phyloP scores from a whole-genome alignment of 2,329 filamentous ascomycete genomes.

The Botryosphaeria dothidea region DNA sequence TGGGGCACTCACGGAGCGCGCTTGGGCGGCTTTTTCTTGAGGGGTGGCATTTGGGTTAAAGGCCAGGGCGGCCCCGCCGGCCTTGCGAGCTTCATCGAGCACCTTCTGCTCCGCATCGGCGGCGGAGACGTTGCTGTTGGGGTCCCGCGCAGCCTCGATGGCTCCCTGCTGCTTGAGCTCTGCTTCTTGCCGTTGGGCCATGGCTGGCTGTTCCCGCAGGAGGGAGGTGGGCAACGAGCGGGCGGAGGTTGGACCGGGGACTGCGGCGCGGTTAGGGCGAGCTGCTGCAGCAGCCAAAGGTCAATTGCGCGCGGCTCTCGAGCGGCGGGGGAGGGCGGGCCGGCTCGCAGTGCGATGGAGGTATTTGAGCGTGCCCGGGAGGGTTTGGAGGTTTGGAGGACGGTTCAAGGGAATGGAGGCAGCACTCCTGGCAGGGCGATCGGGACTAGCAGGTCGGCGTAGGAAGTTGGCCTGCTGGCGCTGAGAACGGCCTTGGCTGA shows the following conservation, averaged over 20 bases:
- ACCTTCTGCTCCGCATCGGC: constrained; percentile 73
- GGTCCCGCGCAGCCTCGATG: constrained; percentile 73
- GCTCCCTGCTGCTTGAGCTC: constrained; percentile 83
- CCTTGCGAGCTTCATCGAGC: constrained; percentile 74
- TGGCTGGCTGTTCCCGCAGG: constrained; percentile 15
- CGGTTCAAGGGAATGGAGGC: background rate
- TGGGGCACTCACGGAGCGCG: constrained; percentile 65
- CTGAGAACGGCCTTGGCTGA: constrained; percentile 10
- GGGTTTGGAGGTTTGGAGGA: background rate
- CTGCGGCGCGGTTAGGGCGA: constrained; percentile 2
- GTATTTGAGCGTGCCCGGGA: background rate
- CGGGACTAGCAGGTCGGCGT: background rate
- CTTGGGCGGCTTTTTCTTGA: constrained; percentile 81
- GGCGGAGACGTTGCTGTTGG: constrained; percentile 66
- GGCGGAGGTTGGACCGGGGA: constrained; percentile 1
- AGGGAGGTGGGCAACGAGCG: constrained; percentile 3
- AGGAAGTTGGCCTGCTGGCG: constrained; percentile 12
- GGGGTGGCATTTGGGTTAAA: constrained; percentile 85
- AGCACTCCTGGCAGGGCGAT: background rate
- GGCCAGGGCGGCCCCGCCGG: constrained; percentile 75
- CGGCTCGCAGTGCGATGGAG: background rate
- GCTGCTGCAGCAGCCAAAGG: background rate
- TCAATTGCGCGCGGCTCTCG: constrained; percentile 3
- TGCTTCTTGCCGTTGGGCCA: constrained; percentile 25
- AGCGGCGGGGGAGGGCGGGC: background rate